Conservation (phyloP, 2,329 filamentous ascomycete genomes). For the Hansfordia pulvinata region DNA sequence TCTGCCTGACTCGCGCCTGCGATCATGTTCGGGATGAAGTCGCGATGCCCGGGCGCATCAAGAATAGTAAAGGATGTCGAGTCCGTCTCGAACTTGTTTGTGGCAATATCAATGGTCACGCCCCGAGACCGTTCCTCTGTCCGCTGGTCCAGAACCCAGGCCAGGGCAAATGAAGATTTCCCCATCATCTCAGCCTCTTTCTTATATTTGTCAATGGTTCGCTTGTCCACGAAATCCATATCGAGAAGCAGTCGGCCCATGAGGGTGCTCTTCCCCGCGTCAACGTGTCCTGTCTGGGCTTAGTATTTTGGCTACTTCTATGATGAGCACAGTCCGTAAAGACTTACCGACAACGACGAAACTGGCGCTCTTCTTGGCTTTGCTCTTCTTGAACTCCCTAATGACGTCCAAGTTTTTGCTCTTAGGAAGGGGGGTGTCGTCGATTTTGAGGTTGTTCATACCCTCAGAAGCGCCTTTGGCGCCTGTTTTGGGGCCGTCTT, state of each 20-base stretch:
- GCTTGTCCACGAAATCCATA: conserved; percentile 73
- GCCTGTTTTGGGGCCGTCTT: conserved; percentile 19
- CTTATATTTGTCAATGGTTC: conserved; percentile 76
- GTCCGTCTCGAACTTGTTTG: conserved; percentile 84
- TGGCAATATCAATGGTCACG: conserved; percentile 94
- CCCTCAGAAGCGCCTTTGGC: conserved; percentile 17
- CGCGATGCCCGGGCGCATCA: conserved; percentile 85
- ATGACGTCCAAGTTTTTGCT: conserved; percentile 78
- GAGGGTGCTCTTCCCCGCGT: conserved; percentile 92
- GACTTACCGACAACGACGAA: conserved; percentile 80
- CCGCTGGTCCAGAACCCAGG: conserved; percentile 92
- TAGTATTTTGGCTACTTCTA: conserved; percentile 3
- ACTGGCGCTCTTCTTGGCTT: conserved; percentile 68
- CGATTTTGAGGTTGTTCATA: conserved; percentile 28
- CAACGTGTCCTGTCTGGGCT: conserved; percentile 63
- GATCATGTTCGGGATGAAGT: conserved; percentile 99
- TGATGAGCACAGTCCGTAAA: neutral
- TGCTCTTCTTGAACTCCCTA: conserved; percentile 62
- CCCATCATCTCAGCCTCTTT: conserved; percentile 84
- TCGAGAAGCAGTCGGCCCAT: conserved; percentile 93
- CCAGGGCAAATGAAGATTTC: conserved; percentile 89
- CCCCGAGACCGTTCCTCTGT: conserved; percentile 79
- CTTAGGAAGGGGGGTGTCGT: conserved; percentile 42
- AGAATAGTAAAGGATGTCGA: conserved; percentile 83
- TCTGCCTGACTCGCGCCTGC: conserved; percentile 92